Evolutionary conservation across 352 stramenopile genomes (phyloP).

Genomic region (Pythium plurisporium): DNA sequence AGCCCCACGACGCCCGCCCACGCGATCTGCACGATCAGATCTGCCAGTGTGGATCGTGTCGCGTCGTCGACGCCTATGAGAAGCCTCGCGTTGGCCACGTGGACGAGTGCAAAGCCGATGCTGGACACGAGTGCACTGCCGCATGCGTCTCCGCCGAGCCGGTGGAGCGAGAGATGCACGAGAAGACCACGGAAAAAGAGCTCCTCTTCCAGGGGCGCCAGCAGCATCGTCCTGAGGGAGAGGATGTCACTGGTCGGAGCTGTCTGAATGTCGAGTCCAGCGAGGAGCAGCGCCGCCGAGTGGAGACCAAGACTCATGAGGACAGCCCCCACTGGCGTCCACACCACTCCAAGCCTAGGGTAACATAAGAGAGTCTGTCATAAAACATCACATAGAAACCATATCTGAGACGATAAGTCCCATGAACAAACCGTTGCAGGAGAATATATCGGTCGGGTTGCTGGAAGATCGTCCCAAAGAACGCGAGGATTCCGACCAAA

Average conservation of each 20-base stretch:
- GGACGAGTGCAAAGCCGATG: slow-evolving; percentile 42
- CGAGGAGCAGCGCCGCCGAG: background rate
- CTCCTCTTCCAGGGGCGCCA: slow-evolving; percentile 51
- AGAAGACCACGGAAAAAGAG: slow-evolving; percentile 62
- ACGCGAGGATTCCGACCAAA: background rate
- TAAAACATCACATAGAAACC: no score
- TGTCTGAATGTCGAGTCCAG: background rate
- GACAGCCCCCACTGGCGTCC: slow-evolving; percentile 5
- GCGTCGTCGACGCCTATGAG: background rate
- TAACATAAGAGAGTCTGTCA: background rate
- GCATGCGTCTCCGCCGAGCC: slow-evolving; percentile 17
- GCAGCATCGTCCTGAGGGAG: slow-evolving; percentile 29
- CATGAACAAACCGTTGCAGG: slow-evolving; percentile 1
- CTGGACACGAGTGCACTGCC: slow-evolving; percentile 30
- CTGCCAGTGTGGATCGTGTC: slow-evolving; percentile 1
- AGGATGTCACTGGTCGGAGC: background rate
- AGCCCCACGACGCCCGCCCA: slow-evolving; percentile 42
- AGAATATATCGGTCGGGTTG: slow-evolving; percentile 4
- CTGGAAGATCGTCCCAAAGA: slow-evolving; percentile 16
- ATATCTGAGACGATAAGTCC: background rate
- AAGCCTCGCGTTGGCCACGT: slow-evolving; percentile 37
- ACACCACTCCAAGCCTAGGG: slow-evolving; percentile 4
- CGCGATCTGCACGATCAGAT: slow-evolving; percentile 33
- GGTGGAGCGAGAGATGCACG: slow-evolving; percentile 42
- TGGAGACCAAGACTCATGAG: background rate